Base-by-base conservation (phyloP, 78 protist species). In the Dictyostelium citrinum region DNA sequence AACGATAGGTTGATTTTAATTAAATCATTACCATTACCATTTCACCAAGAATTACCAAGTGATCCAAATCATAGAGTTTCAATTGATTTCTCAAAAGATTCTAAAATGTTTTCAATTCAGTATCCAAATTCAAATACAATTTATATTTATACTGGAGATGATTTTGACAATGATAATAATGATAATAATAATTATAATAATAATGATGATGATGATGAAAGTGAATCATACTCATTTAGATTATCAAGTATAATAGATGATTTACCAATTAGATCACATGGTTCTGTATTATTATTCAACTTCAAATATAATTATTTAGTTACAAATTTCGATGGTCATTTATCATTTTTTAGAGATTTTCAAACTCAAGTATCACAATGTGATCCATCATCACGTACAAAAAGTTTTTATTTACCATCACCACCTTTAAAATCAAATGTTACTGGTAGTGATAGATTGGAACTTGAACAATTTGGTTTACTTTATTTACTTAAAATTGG, bases 361-460 rank as follows among this genome's bases (percentile, higher is more conserved):
- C 27, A 41, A 33, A 3, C 49, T 3, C 71, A n/a, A 7, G 85
- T 61, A 33, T 27, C 80, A 33, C 22, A 27, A 14, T 79, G 84
- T 61, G 84, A 88, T 6, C 33, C 35, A 43, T 22, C 35, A 3
- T 31, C 61, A 27, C 39, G 93, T 11, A 78, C 41, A 5, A 24
- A 55, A 46, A 88, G 93, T 39, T 88, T 67, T 43, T 88, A 88
- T 35, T 24, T 88, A 24, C 84, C 83, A 45, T 77, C 93, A 16
- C 85, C 93, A 22, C 93, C 85, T 3, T 8, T 45, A 75, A 11
- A 20, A 41, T 7, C 68, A 80, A 31, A 27, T 80, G 35, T 33
- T 33, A 14, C 84, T 22, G 70, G 20, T 55, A 78, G 72, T 20
- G 11, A 46, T 27, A 46, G 67, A 46, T 77, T 55, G 5, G 22